phyloP scores from a whole-genome alignment of 192 early-diverging fungal species.

The Neocallimastix lanati region DNA sequence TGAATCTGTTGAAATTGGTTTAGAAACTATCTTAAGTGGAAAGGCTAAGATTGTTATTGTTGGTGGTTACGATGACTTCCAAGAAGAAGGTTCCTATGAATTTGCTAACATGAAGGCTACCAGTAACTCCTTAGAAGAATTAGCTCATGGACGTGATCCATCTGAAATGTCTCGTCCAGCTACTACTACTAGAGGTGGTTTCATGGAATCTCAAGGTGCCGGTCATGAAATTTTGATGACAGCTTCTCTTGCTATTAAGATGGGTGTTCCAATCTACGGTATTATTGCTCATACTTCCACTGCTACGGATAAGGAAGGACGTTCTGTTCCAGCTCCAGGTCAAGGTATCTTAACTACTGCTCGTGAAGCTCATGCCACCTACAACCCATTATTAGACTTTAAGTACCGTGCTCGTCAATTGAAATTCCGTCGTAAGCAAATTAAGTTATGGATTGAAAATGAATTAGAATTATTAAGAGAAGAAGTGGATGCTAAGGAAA shows the following conservation, averaged over 20 bases:
- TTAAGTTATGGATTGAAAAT: conserved; percentile 57
- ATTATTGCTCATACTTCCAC: conserved; percentile 74
- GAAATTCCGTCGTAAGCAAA: conserved; percentile 47
- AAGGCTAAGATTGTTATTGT: conserved; percentile 87
- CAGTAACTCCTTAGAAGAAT: conserved; percentile 61
- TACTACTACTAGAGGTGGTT: conserved; percentile 70
- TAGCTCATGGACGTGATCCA: conserved; percentile 67
- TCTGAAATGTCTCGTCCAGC: conserved; percentile 79
- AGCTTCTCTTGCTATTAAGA: conserved; percentile 66
- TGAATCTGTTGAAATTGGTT: conserved; percentile 76
- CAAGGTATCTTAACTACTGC: conserved; percentile 84
- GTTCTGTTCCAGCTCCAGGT: conserved; percentile 84
- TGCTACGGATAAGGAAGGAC: conserved; percentile 85
- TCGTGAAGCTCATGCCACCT: conserved; percentile 38
- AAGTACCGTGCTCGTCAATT: conserved; percentile 68
- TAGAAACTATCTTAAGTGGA: conserved; percentile 71
- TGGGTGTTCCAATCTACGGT: conserved; percentile 84
- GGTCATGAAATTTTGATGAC: conserved; percentile 82
- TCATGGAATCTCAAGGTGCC: conserved; percentile 84
- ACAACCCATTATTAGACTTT: conserved; percentile 52
- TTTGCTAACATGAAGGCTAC: conserved; percentile 96
- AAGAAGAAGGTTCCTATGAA: conserved; percentile 81
- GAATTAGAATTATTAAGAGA: conserved; percentile 52
- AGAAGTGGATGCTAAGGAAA: conserved; percentile 37
- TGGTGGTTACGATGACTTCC: conserved; percentile 85